Evolutionary conservation across 306 rosid species (phyloP), one percentile per base, ranked within the genome.

Genomic region (Rosa rugosa): DNA sequence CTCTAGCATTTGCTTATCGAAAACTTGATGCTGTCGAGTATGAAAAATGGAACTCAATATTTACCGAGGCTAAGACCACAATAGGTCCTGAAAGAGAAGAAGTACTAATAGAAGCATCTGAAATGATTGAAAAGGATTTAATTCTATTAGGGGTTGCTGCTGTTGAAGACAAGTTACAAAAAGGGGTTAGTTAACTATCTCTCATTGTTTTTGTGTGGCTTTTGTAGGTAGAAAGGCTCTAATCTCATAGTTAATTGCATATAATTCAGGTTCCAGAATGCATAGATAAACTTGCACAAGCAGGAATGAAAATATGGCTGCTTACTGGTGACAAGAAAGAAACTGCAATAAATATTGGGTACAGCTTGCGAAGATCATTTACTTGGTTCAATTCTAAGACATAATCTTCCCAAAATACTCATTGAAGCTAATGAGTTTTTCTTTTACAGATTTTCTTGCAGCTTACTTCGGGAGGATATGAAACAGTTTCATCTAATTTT

Each of bases 331-430:
- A 84, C 76, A 84, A 84, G 81, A 80, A 53, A 54, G 87, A 84
- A 74, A 84, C 87, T 25, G 87, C 87, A 14, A n/a, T 84, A 18
- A 84, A 84, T 77, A 80, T 84, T 25, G 87, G 80, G 87, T 80
- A 65, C 36, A 38, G 25, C 14, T 79, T 69, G 36, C 56, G 27
- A 40, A 49, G 41, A 22, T 22, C 13, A 72, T 40, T 23, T 60
- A 45, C 70, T 63, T 76, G 47, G 47, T 31, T 20, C 51, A 20
- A 18, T 47, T 34, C 44, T 5, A 62, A 45, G 22, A 63, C 40
- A 12, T 76, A 34, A 18, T 17, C 36, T 46, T 76, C 36, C 44
- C 2, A 64, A 42, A 10, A 27, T 68, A 23, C 2, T 31, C 6
- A 25, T 14, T 20, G 62, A 47, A 79, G 20, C 74, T 70, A 47